A percentile compares a stretch with the other conserved stretches of the same genome.
Evolutionary conservation across 495 filamentous ascomycete species (phyloP).

Genomic region (Penicillium nucicola): DNA sequence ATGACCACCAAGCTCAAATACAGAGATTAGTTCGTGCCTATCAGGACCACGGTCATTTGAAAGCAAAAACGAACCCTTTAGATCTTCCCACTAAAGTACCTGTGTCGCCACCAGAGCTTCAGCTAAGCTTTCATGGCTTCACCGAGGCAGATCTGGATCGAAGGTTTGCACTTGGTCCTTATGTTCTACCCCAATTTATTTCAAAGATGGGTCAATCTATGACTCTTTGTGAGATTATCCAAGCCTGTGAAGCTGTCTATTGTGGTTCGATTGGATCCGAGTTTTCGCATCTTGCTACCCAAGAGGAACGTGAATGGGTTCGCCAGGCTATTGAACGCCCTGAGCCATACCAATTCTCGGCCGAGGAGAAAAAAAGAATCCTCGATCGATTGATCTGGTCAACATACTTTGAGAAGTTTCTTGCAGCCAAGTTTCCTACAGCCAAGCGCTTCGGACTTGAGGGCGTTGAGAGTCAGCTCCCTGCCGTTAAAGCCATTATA

Average conservation of each 20-base stretch:
- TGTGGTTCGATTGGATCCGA: conserved; percentile 97
- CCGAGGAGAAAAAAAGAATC: conserved; percentile 96
- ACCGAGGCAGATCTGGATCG: neutral
- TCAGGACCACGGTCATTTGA: neutral
- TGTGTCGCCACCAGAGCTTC: neutral
- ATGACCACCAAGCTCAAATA: neutral
- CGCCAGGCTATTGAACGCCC: conserved; percentile 91
- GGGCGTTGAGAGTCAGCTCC: conserved; percentile 91
- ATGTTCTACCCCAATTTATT: conserved; percentile 51
- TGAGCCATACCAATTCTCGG: conserved; percentile 88
- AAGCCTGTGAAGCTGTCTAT: conserved; percentile 89
- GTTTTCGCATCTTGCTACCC: conserved; percentile 97
- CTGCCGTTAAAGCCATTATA: conserved; percentile 98
- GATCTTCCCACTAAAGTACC: neutral
- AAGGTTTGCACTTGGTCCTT: neutral
- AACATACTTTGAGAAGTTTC: conserved; percentile 91
- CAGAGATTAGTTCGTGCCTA: neutral
- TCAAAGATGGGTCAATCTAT: conserved; percentile 47
- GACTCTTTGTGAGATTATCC: conserved; percentile 92
- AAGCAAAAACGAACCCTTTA: neutral
- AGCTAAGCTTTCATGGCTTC: neutral
- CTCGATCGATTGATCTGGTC: conserved; percentile 97
- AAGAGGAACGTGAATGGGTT: conserved; percentile 97
- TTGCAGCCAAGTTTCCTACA: conserved; percentile 96
- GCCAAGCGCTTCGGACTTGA: conserved; percentile 99